Base-by-base conservation (phyloP, 73 alveolate genomes). In the Diophrys sp. region DNA sequence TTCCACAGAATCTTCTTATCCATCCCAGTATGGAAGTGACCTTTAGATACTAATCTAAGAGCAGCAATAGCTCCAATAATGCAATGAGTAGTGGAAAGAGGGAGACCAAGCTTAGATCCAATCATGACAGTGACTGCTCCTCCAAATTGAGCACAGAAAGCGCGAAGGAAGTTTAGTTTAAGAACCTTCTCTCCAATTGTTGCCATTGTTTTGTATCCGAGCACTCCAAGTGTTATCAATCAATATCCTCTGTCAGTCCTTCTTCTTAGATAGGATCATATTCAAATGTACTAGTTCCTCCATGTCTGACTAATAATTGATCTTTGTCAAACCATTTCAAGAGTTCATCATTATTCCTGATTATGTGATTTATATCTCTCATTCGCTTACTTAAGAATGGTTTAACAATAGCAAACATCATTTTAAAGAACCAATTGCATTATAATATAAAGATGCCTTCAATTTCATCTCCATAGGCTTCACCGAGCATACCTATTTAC, bases 51-150 rank as follows among this genome's bases (percentile, higher is more conserved):
- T 30, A 62, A 11, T 26, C 57, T 68, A 8, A 62, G 27, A 24
- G 79, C 85, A 29, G 28, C 44, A 11, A 33, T 5, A 25, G 80
- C 69, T 5, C 85, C 85, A 11, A 77, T 56, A 31, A n/a, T 33
- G 80, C 85, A 77, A 29, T 77, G 85, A 30, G 85, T 77, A 54
- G 80, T 33, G 0, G 85, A 77, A 23, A 77, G 29, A 24, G 85
- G 85, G 31, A 77, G n/a, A 5, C 85, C 85, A 23, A 77, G 11
- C 28, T 2, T 2, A 28, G 80, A 68, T 54, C 79, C 67, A 26
- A 62, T 11, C 79, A 77, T 67, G 79, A 67, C 67, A 27, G 79
- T 28, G 1, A 2, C 24, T 26, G 85, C 66, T 29, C 79, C 54
- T 1, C 75, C 85, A 14, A 77, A 67, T 70, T 77, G 32, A 24